Percentiles rank a stretch among this genome's conserved stretches.
Evolutionary conservation across 164 flowering plant genomes (phyloP).

Genomic region (Piper longum): DNA sequence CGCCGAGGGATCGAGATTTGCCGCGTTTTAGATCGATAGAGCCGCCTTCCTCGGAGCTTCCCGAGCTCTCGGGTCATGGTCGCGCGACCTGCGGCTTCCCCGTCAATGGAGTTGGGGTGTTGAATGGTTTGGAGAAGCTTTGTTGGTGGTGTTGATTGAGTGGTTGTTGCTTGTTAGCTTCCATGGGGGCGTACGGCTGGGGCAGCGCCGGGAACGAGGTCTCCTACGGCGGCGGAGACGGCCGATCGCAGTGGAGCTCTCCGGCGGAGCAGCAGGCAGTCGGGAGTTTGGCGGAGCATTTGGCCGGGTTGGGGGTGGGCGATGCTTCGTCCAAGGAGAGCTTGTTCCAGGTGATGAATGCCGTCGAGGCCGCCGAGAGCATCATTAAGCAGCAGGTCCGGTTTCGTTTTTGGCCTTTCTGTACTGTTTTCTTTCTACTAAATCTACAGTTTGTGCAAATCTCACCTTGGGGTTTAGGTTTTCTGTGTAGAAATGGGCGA

Average conservation of each 20-base stretch:
- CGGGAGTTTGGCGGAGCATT: constrained; percentile 31
- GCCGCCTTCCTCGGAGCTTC: background rate
- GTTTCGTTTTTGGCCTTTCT: background rate
- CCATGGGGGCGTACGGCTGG: constrained; percentile 18
- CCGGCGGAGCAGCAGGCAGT: constrained; percentile 36
- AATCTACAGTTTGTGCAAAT: background rate
- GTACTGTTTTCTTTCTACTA: background rate
- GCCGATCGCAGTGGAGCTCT: constrained; percentile 16
- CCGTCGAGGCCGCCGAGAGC: constrained; percentile 77
- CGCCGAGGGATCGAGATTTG: too few species aligned
- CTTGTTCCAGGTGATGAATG: constrained; percentile 70
- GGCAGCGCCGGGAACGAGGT: constrained; percentile 2
- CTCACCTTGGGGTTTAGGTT: background rate
- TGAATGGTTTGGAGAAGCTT: background rate
- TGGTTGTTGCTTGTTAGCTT: background rate
- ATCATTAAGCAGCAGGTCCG: constrained; percentile 63
- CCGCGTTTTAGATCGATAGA: background rate
- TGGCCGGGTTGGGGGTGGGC: constrained; percentile 29
- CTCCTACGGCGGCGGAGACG: constrained; percentile 6
- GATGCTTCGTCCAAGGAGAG: constrained; percentile 14
- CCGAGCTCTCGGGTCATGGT: background rate
- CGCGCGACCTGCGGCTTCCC: background rate
- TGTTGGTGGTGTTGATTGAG: too few species aligned
- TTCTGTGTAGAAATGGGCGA: too few species aligned
- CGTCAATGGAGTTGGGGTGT: background rate